Percentiles rank a stretch among this genome's conserved stretches.
phyloP scores from a whole-genome alignment of 139 green algal genomes.

The Haematococcus lacustris region DNA sequence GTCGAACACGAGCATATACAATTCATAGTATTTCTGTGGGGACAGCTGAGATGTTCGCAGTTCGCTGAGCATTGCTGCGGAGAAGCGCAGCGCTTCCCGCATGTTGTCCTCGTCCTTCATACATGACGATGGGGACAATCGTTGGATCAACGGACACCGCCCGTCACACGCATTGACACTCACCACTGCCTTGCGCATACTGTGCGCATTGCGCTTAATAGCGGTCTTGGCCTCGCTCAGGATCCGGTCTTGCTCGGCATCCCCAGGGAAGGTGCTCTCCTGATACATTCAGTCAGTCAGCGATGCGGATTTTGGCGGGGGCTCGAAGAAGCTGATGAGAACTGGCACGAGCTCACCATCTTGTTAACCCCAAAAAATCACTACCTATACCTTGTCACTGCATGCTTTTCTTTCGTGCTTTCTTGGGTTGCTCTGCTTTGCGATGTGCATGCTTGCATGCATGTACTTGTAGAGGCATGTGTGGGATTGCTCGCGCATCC shows the following conservation, averaged over 20 bases:
- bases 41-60: conserved; percentile 83
- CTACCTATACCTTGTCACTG: too few species aligned
- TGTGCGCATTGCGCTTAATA: conserved; percentile 75
- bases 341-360: too few species aligned
- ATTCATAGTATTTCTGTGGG: conserved; percentile 95
- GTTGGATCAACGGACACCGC: background rate
- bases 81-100: conserved; percentile 84
- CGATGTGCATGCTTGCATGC: too few species aligned
- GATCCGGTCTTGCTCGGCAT: conserved; percentile 56
- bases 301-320: too few species aligned
- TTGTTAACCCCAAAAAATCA: too few species aligned
- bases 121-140: background rate
- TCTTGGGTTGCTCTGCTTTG: too few species aligned
- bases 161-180: background rate
- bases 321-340: too few species aligned
- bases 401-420: too few species aligned
- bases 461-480: too few species aligned
- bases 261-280: conserved; percentile 14
- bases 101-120: conserved; percentile 90
- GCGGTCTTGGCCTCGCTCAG: conserved; percentile 56
- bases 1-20: conserved; percentile 89
- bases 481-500: too few species aligned
- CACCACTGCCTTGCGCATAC: conserved; percentile 77
- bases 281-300: too few species aligned
- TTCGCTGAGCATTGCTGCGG: conserved; percentile 85